Conservation (phyloP, 176 grass and related monocot species). For the Secale cereale region DNA sequence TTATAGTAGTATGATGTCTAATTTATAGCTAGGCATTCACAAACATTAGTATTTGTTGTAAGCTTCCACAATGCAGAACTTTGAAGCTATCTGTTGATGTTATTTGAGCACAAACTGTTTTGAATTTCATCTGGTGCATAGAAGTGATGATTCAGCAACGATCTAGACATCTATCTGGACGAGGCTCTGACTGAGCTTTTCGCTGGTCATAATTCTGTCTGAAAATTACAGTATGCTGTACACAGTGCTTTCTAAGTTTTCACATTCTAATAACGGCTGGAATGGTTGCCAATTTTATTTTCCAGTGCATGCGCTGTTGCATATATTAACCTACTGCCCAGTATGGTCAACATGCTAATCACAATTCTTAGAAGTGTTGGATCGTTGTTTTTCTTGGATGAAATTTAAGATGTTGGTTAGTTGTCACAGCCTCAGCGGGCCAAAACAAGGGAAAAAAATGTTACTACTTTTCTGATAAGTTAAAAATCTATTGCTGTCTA, state of each 20-base stretch:
- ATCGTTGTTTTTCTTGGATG: not conserved
- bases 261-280: not conserved
- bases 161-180: not conserved
- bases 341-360: not conserved
- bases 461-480: not conserved
- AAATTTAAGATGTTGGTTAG: not conserved
- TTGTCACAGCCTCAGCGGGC: not conserved
- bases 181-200: not conserved
- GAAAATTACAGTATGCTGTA: not conserved
- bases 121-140: not conserved
- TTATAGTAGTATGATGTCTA: conserved; percentile 9
- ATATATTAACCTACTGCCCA: not conserved
- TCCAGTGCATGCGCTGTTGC: not conserved
- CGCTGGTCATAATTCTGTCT: not conserved
- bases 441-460: not conserved
- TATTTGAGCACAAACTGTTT: not conserved
- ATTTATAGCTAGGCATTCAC: not conserved
- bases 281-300: not conserved
- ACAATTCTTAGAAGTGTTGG: not conserved
- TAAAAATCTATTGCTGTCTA: not conserved
- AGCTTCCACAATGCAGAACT: not conserved
- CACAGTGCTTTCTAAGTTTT: not conserved
- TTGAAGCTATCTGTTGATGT: conserved; percentile 11
- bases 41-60: conserved; percentile 2
- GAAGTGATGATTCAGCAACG: not conserved